These are phyloP conservation scores for Myrica gale DNA, from an alignment of 306 rosid genomes.

Conservation along the genomic window DNA sequence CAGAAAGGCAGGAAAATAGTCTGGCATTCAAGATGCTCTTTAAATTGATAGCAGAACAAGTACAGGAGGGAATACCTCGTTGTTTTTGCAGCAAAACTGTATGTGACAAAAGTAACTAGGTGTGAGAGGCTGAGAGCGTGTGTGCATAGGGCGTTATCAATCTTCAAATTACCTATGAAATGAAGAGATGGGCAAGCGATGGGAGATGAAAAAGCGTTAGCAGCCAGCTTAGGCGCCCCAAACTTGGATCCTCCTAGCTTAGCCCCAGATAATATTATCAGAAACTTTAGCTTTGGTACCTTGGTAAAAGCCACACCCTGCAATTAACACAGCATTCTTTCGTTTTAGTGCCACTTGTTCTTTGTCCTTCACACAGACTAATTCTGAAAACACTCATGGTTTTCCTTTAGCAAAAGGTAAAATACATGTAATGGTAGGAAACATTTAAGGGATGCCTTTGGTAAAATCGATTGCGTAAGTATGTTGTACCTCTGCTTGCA, in stretches of 20 bases:
- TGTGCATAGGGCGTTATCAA: background rate
- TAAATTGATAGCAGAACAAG: too few species aligned
- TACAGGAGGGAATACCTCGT: too few species aligned
- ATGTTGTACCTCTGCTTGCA: slow-evolving; percentile 46
- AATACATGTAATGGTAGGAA: background rate
- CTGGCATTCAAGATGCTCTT: too few species aligned
- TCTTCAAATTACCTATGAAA: slow-evolving; percentile 38
- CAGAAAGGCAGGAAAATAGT: too few species aligned
- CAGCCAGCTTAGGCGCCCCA: slow-evolving; percentile 49
- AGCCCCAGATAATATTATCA: slow-evolving; percentile 44
- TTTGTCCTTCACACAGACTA: background rate
- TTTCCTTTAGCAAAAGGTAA: too few species aligned
- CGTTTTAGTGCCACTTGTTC: background rate
- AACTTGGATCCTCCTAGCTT: slow-evolving; percentile 42
- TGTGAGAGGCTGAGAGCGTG: too few species aligned
- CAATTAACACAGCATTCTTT: background rate
- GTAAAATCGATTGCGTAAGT: background rate
- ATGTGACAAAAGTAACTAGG: background rate
- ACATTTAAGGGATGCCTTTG: background rate
- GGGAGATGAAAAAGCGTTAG: slow-evolving; percentile 44
- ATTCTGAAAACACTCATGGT: too few species aligned
- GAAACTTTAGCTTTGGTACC: slow-evolving; percentile 41
- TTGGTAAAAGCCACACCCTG: slow-evolving; percentile 51
- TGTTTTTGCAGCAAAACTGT: background rate
- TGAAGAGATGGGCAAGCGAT: slow-evolving; percentile 44